Conservation (phyloP, 2,329 filamentous ascomycete genomes). For the Chaetothyriales sp. region DNA sequence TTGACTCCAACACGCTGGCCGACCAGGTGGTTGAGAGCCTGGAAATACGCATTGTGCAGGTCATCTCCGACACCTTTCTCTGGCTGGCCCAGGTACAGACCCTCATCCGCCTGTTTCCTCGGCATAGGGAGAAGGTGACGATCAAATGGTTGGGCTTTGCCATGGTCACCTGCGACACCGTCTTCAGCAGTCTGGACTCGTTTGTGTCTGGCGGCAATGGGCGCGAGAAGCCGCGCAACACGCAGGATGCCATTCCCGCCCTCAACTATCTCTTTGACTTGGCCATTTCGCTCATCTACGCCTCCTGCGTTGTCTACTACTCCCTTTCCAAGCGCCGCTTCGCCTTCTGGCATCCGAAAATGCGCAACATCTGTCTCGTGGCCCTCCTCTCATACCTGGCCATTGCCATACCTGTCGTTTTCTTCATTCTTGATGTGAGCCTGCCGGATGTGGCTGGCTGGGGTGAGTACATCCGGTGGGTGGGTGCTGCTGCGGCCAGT, state of each 20-base stretch:
- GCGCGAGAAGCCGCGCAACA: conserved; percentile 52
- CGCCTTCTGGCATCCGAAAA: conserved; percentile 76
- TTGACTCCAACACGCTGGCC: conserved; percentile 64
- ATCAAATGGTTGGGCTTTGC: conserved; percentile 98
- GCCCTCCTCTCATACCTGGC: conserved; percentile 63
- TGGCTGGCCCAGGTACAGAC: conserved; percentile 98
- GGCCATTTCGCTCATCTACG: conserved; percentile 72
- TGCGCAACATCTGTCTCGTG: conserved; percentile 76
- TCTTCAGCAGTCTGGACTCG: conserved; percentile 83
- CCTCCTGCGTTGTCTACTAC: conserved; percentile 88
- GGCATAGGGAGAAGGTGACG: conserved; percentile 91
- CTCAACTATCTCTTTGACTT: conserved; percentile 83
- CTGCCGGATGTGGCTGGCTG: conserved; percentile 74
- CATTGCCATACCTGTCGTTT: conserved; percentile 78
- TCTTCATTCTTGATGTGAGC: conserved; percentile 82
- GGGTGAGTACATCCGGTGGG: conserved; percentile 93
- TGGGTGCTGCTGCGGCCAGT: conserved; percentile 83
- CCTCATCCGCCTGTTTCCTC: conserved; percentile 83
- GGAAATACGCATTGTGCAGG: conserved; percentile 75
- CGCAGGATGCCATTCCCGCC: conserved; percentile 79
- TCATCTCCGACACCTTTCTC: conserved; percentile 90
- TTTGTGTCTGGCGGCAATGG: conserved; percentile 46
- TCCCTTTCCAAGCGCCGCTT: conserved; percentile 81
- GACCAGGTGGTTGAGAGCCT: conserved; percentile 65
- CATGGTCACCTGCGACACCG: conserved; percentile 75